Evolutionary conservation across 2,329 filamentous ascomycete genomes (phyloP).

Genomic region (Ceratocystis cubensis): DNA sequence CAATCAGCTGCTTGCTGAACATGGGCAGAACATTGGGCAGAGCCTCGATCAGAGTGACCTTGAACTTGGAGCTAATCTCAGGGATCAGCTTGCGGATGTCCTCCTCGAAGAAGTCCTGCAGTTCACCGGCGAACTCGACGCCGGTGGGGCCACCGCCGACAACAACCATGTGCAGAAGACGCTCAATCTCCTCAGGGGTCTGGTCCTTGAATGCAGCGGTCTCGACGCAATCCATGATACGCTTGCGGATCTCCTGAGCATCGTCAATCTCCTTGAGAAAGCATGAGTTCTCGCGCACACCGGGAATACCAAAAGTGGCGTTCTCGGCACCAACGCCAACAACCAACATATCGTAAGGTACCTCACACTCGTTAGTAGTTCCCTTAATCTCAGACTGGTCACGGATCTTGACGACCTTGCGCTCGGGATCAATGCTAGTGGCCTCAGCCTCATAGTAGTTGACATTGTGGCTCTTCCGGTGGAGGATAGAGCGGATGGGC

Average conservation of each 20-base stretch:
- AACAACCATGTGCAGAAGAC: constrained; percentile 95
- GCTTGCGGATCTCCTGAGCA: constrained; percentile 90
- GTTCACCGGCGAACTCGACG: constrained; percentile 95
- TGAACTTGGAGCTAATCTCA: constrained; percentile 87
- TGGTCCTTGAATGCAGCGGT: constrained; percentile 98
- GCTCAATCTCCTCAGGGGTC: constrained; percentile 72
- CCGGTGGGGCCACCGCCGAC: constrained; percentile 88
- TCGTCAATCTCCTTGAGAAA: constrained; percentile 98
- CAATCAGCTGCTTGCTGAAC: constrained; percentile 98
- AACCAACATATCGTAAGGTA: constrained; percentile 96
- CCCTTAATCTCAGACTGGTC: constrained; percentile 93
- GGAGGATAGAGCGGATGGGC: constrained; percentile 87
- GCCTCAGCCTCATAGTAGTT: constrained; percentile 98
- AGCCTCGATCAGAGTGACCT: constrained; percentile 93
- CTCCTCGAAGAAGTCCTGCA: constrained; percentile 97
- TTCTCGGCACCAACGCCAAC: constrained; percentile 96
- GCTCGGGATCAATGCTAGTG: constrained; percentile 85
- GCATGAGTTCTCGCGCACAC: constrained; percentile 87
- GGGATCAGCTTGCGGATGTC: constrained; percentile 98
- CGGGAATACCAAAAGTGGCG: constrained; percentile 93
- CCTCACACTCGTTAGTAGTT: constrained; percentile 66
- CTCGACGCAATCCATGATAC: constrained; percentile 99
- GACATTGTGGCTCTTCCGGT: constrained; percentile 84
- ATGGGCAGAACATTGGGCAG: constrained; percentile 92
- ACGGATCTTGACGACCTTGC: constrained; percentile 75